Conservation (phyloP, 2,329 filamentous ascomycete species). For the Lasiodiplodia citricola region DNA sequence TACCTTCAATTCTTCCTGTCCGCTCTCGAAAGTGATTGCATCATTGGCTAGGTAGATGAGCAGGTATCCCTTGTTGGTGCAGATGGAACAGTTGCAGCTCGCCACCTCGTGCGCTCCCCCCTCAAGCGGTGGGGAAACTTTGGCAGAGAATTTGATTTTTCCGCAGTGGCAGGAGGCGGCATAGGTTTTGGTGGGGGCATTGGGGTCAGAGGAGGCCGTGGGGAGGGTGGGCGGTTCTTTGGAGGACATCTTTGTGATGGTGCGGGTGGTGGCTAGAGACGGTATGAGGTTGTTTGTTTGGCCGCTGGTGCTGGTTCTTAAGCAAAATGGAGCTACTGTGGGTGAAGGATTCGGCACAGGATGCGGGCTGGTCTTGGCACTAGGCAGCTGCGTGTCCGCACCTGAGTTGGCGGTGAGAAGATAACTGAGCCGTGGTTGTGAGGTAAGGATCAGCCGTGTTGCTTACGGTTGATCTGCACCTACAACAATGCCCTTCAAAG, state of each 20-base stretch:
- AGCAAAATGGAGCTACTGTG: neutral
- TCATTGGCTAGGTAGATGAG: conserved; percentile 44
- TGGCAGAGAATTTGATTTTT: conserved; percentile 56
- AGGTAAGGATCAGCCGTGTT: no score
- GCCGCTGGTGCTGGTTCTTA: neutral
- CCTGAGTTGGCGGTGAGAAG: neutral
- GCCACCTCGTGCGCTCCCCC: conserved; percentile 47
- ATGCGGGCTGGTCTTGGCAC: neutral
- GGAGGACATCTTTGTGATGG: neutral
- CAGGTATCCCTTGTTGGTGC: conserved; percentile 58
- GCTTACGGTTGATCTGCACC: no score
- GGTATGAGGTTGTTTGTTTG: neutral
- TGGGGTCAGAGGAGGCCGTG: neutral
- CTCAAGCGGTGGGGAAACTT: conserved; percentile 55
- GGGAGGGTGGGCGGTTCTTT: neutral
- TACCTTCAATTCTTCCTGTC: conserved; percentile 2
- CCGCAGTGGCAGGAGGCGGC: conserved; percentile 61
- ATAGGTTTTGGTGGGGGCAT: conserved; percentile 40
- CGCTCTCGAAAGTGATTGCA: conserved; percentile 31
- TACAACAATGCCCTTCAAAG: no score
- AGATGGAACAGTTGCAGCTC: conserved; percentile 61
- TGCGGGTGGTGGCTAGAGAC: neutral
- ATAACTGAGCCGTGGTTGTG: no score
- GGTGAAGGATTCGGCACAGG: neutral
- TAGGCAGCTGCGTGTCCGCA: neutral